These are phyloP conservation scores for Lolium perenne DNA, from an alignment of 176 grass and related monocot genomes.

Conservation along the genomic window DNA sequence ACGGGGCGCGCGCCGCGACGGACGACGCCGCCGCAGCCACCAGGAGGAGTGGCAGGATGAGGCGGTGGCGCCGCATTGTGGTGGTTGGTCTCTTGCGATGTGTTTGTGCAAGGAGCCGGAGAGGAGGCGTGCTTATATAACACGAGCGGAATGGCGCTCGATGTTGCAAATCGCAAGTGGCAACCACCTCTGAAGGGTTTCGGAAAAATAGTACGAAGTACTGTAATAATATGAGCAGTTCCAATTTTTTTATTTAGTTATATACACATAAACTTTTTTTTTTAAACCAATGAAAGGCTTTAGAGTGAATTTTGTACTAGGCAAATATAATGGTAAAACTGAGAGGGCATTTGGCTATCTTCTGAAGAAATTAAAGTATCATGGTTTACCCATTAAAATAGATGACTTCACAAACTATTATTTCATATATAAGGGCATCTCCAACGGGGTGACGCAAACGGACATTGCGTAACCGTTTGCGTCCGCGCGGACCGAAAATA, in stretches of 20 bases:
- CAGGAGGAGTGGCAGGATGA: not conserved
- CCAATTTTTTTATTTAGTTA: not conserved
- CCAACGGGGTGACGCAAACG: too few species aligned
- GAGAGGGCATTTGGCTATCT: too few species aligned
- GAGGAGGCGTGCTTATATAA: constrained; percentile 36
- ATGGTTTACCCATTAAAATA: not conserved
- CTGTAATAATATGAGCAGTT: not conserved
- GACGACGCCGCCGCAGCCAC: too few species aligned
- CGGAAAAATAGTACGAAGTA: not conserved
- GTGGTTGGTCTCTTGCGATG: not conserved
- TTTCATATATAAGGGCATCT: not conserved
- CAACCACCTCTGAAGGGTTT: not conserved
- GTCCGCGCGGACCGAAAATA: too few species aligned
- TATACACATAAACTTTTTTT: too few species aligned
- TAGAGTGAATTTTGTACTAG: not conserved
- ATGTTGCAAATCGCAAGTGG: constrained; percentile 12
- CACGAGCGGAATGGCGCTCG: not conserved
- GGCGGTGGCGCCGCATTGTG: constrained; percentile 42
- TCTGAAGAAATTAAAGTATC: too few species aligned
- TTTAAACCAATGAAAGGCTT: not conserved
- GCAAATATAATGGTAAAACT: too few species aligned
- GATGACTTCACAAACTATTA: not conserved
- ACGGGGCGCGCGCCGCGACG: constrained; percentile 5
- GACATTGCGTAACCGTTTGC: too few species aligned
- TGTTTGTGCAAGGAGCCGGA: not conserved